phyloP scores from a whole-genome alignment of 495 filamentous ascomycete genomes.

The Podospora conica region DNA sequence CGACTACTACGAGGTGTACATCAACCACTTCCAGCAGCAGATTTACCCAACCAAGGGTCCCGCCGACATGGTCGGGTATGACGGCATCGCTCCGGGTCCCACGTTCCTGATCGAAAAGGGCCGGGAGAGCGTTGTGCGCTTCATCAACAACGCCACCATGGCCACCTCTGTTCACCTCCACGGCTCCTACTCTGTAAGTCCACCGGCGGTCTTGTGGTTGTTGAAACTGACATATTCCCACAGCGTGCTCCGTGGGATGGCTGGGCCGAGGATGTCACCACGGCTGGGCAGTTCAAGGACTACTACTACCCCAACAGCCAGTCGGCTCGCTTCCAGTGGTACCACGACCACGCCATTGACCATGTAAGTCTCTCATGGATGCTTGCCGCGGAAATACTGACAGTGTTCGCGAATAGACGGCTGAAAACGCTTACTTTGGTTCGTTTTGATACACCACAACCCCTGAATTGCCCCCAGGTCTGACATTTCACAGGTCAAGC shows the following conservation, averaged over 20 bases:
- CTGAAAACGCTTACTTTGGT: constrained; percentile 48
- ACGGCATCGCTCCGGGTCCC: constrained; percentile 49
- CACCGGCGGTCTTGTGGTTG: not conserved
- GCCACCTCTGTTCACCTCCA: constrained; percentile 46
- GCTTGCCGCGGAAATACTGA: not conserved
- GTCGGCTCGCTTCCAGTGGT: constrained; percentile 48
- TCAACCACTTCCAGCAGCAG: constrained; percentile 39
- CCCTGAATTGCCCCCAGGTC: not conserved
- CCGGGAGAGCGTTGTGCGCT: constrained; percentile 45
- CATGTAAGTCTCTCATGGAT: constrained; percentile 7
- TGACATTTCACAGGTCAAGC: constrained; percentile 30
- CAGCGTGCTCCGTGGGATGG: constrained; percentile 39
- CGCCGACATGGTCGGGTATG: constrained; percentile 45
- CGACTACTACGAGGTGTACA: constrained; percentile 42
- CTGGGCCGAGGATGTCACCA: constrained; percentile 50
- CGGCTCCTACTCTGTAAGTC: constrained; percentile 40
- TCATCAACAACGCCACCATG: constrained; percentile 42
- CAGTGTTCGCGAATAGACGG: constrained; percentile 25
- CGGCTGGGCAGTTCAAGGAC: constrained; percentile 49
- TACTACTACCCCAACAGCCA: constrained; percentile 56
- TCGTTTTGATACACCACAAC: not conserved
- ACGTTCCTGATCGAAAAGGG: constrained; percentile 42
- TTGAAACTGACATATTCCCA: not conserved
- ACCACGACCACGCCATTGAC: constrained; percentile 48
- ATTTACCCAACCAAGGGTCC: constrained; percentile 43